Percentiles rank a stretch among this genome's conserved stretches.
Evolutionary conservation across 495 filamentous ascomycete species (phyloP).

Genomic region (Aspergillus leporis): DNA sequence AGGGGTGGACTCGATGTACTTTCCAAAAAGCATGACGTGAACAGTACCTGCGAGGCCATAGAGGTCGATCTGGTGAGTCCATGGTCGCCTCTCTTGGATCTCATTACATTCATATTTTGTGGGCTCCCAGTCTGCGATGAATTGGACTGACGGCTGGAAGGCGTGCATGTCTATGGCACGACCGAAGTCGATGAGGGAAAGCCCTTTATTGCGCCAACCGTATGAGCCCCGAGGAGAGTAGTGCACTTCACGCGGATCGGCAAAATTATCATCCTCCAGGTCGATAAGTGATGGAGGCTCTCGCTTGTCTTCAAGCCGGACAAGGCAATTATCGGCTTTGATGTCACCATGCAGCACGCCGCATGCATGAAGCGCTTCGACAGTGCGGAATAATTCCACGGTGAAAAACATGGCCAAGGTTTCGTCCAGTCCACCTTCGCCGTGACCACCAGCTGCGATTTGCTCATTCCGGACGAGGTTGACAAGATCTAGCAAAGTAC

Average conservation of each 20-base stretch:
- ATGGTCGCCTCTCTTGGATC: constrained; percentile 87
- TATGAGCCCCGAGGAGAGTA: constrained; percentile 70
- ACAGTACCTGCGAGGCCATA: constrained; percentile 86
- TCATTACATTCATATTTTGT: constrained; percentile 84
- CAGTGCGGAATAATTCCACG: constrained; percentile 84
- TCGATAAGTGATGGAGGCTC: constrained; percentile 32
- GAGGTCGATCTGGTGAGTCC: constrained; percentile 97
- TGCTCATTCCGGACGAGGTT: constrained; percentile 76
- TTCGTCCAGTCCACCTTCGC: constrained; percentile 77
- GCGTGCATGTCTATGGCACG: constrained; percentile 89
- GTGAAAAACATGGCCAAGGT: constrained; percentile 90
- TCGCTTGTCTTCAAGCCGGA: constrained; percentile 67
- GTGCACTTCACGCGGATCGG: constrained; percentile 42
- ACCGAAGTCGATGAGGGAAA: constrained; percentile 92
- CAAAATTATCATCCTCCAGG: constrained; percentile 45
- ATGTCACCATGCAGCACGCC: constrained; percentile 89
- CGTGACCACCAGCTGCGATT: constrained; percentile 41
- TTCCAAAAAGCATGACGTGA: constrained; percentile 86
- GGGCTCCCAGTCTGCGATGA: constrained; percentile 93
- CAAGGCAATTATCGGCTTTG: constrained; percentile 91
- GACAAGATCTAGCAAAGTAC: constrained; percentile 88
- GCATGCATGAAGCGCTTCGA: constrained; percentile 81
- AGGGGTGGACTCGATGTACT: constrained; percentile 82
- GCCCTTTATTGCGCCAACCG: constrained; percentile 79
- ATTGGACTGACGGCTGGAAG: constrained; percentile 76